phyloP scores from a whole-genome alignment of 768 basidiomycete genomes.

The Cubamyces sp. region DNA sequence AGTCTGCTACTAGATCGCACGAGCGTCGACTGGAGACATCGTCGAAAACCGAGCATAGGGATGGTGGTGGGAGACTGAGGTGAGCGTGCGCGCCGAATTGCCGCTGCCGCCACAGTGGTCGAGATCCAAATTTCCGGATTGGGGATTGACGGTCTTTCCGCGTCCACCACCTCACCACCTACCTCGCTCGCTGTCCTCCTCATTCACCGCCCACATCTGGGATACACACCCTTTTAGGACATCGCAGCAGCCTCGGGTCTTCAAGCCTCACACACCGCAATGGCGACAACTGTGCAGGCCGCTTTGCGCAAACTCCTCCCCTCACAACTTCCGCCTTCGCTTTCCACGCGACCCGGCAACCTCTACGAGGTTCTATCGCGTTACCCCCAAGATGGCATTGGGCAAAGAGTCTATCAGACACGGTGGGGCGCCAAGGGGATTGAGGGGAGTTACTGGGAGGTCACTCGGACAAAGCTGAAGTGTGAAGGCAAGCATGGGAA shows the following conservation, averaged over 20 bases:
- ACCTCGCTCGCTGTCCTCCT: not conserved
- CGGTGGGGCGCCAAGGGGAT: slow-evolving; percentile 77
- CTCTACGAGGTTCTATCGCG: slow-evolving; percentile 76
- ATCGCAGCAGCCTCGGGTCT: not conserved
- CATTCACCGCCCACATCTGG: not conserved
- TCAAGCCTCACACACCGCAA: not conserved
- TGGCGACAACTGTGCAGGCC: slow-evolving; percentile 29
- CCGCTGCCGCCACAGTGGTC: not conserved
- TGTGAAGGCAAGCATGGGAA: slow-evolving; percentile 76
- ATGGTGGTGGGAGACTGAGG: not conserved
- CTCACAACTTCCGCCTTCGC: slow-evolving; percentile 58
- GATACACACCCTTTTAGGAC: not conserved
- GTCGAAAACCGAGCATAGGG: slow-evolving; percentile 17
- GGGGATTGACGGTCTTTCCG: slow-evolving; percentile 9
- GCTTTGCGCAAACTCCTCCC: slow-evolving; percentile 63
- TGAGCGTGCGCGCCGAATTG: not conserved
- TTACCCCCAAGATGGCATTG: slow-evolving; percentile 67
- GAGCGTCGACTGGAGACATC: not conserved
- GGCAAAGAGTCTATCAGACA: slow-evolving; percentile 68
- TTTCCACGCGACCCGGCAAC: slow-evolving; percentile 59
- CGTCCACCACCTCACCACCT: slow-evolving; percentile 15
- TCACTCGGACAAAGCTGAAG: slow-evolving; percentile 75
- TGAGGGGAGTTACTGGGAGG: slow-evolving; percentile 69
- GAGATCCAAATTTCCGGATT: slow-evolving; percentile 10
- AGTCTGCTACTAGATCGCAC: slow-evolving; percentile 8